A percentile compares a stretch with the other conserved stretches of the same genome.
Conservation (phyloP, 768 basidiomycete genomes). For the Podaxis pistillaris region DNA sequence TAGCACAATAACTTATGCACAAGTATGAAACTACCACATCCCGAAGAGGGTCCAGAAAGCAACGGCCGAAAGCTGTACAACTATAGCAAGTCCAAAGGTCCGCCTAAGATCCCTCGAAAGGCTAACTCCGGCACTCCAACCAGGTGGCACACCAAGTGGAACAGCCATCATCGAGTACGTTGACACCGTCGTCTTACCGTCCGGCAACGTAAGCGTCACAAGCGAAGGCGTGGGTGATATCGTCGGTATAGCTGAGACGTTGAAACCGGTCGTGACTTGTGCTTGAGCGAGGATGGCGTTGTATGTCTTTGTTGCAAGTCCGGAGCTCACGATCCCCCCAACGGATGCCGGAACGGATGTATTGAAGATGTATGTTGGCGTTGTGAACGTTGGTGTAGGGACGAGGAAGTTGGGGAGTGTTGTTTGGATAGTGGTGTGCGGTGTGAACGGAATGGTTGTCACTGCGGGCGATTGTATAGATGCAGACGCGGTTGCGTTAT, state of each 20-base stretch:
- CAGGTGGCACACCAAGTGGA: constrained; percentile 64
- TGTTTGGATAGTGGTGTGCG: constrained; percentile 58
- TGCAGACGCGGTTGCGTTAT: constrained; percentile 25
- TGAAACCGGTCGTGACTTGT: constrained; percentile 29
- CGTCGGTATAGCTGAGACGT: constrained; percentile 55
- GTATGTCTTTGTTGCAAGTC: constrained; percentile 74
- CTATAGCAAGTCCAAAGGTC: background rate
- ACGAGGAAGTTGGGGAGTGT: constrained; percentile 72
- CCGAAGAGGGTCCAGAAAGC: constrained; percentile 1
- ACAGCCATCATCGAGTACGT: constrained; percentile 43
- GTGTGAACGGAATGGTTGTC: constrained; percentile 21
- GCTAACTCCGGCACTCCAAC: constrained; percentile 35
- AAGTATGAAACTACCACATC: background rate
- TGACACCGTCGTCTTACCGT: constrained; percentile 54
- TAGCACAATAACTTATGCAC: background rate
- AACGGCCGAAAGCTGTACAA: background rate
- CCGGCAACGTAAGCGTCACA: constrained; percentile 56
- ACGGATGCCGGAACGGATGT: constrained; percentile 54
- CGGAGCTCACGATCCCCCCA: constrained; percentile 57
- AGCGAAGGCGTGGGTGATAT: constrained; percentile 50
- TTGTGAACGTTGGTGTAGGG: constrained; percentile 60
- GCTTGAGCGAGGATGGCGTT: constrained; percentile 46
- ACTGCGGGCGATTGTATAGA: background rate
- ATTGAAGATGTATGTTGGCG: constrained; percentile 68
- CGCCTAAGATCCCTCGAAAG: background rate